phyloP scores from a whole-genome alignment of 371 early-diverging fungal genomes.

The Apophysomyces trapeziformis region DNA sequence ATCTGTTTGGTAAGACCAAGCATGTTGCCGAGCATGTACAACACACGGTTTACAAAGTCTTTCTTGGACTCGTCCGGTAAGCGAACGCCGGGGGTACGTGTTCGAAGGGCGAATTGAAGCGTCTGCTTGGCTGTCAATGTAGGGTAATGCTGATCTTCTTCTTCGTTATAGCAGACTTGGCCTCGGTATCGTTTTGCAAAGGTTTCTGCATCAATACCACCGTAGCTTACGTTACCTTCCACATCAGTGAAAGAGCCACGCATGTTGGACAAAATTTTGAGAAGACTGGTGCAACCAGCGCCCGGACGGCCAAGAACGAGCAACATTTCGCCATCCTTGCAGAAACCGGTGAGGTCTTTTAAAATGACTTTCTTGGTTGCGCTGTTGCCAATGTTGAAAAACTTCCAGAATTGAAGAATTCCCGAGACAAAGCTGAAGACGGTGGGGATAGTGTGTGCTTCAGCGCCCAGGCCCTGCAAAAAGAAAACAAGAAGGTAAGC shows the following conservation, averaged over 20 bases:
- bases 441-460: conserved; percentile 42
- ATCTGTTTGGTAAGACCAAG: conserved; percentile 77
- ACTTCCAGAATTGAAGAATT: conserved; percentile 31
- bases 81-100: conserved; percentile 65
- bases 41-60: conserved; percentile 49
- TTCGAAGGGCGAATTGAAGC: conserved; percentile 64
- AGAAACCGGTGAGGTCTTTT: conserved; percentile 60
- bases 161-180: conserved; percentile 70
- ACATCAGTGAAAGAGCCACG: conserved; percentile 60
- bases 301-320: conserved; percentile 75
- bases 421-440: conserved; percentile 19
- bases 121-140: conserved; percentile 71
- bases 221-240: conserved; percentile 61
- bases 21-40: conserved; percentile 66
- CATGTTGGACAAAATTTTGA: conserved; percentile 71
- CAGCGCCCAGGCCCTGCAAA: conserved; percentile 41
- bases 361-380: conserved; percentile 46
- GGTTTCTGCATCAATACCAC: conserved; percentile 59
- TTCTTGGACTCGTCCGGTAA: conserved; percentile 42
- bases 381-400: conserved; percentile 24
- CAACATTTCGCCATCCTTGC: conserved; percentile 72
- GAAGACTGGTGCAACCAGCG: conserved; percentile 69
- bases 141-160: conserved; percentile 76
- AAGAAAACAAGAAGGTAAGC: not conserved
- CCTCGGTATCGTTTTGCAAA: conserved; percentile 59